Percentiles rank a stretch among this genome's conserved stretches.
phyloP scores from a whole-genome alignment of 805 yeast genomes.

The Cyberlindnera sargentensis region DNA sequence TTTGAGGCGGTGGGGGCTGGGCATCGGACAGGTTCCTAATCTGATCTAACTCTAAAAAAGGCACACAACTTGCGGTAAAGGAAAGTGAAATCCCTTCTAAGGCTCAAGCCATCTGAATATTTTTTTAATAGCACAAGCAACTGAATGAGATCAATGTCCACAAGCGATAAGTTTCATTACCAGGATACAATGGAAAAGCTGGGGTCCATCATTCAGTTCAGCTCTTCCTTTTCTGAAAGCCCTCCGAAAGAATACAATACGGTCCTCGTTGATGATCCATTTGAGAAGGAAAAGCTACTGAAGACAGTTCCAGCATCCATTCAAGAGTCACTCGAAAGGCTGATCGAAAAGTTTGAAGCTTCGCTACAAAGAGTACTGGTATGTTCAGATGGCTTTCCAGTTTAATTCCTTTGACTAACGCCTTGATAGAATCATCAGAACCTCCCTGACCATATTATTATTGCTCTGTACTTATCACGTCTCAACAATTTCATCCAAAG shows the following conservation, averaged over 20 bases:
- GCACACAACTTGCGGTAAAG: too few relatives aligned
- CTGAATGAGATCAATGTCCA: background rate
- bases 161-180: background rate
- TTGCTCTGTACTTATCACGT: too few relatives aligned
- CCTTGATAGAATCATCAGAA: background rate
- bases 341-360: slow-evolving; percentile 1
- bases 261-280: background rate
- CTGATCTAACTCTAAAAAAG: too few relatives aligned
- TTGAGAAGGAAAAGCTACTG: background rate
- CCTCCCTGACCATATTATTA: background rate
- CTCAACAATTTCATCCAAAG: too few relatives aligned
- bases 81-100: background rate
- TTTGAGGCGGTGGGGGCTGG: too few relatives aligned
- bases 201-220: background rate
- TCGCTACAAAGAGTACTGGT: slow-evolving; percentile 1
- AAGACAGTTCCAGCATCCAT: background rate
- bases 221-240: background rate
- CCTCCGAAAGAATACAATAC: background rate
- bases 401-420: background rate
- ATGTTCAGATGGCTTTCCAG: background rate
- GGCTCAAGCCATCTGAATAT: background rate
- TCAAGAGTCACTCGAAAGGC: background rate
- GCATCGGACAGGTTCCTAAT: too few relatives aligned
- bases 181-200: background rate
- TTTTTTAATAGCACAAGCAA: background rate